Evolutionary conservation across 2,329 filamentous ascomycete genomes (phyloP).

Genomic region (Cercospora janseana): DNA sequence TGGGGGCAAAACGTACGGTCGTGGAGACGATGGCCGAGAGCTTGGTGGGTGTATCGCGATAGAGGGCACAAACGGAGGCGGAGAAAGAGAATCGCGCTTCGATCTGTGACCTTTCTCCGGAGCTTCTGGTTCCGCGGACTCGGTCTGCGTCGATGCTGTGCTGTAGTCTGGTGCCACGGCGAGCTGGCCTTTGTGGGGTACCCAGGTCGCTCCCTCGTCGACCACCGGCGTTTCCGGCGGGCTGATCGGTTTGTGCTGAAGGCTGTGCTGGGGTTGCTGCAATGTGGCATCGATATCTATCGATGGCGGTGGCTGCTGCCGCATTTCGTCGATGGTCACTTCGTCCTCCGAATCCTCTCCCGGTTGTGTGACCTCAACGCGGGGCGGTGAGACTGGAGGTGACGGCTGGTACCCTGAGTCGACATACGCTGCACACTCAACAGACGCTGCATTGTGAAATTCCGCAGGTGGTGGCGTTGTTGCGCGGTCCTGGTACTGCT

Average conservation of each 20-base stretch:
- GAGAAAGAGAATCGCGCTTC: slow-evolving; percentile 35
- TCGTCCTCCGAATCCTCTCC: slow-evolving; percentile 15
- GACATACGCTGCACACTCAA: slow-evolving; percentile 56
- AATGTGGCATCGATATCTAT: slow-evolving; percentile 15
- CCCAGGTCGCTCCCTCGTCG: slow-evolving; percentile 27
- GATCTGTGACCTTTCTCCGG: slow-evolving; percentile 33
- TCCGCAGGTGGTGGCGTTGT: slow-evolving; percentile 23
- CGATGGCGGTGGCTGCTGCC: slow-evolving; percentile 8
- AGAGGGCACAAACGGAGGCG: slow-evolving; percentile 55
- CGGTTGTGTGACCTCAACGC: slow-evolving; percentile 24
- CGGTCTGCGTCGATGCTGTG: slow-evolving; percentile 38
- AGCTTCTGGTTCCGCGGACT: slow-evolving; percentile 23
- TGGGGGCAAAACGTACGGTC: slow-evolving; percentile 73
- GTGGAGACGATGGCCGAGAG: slow-evolving; percentile 77
- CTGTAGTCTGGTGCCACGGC: slow-evolving; percentile 29
- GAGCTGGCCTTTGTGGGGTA: slow-evolving; percentile 23
- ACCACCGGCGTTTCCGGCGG: slow-evolving; percentile 64
- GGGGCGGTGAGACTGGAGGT: slow-evolving; percentile 70
- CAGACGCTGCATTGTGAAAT: slow-evolving; percentile 17
- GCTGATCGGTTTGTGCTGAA: slow-evolving; percentile 51
- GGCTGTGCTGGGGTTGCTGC: slow-evolving; percentile 16
- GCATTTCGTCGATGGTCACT: too few relatives aligned
- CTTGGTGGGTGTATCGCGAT: slow-evolving; percentile 89
- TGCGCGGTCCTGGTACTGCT: slow-evolving; percentile 25
- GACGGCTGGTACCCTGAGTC: slow-evolving; percentile 81